Evolutionary conservation across 2,329 filamentous ascomycete genomes (phyloP), one percentile per base, ranked within the genome.

Genomic region (Calonectria hawksworthii): DNA sequence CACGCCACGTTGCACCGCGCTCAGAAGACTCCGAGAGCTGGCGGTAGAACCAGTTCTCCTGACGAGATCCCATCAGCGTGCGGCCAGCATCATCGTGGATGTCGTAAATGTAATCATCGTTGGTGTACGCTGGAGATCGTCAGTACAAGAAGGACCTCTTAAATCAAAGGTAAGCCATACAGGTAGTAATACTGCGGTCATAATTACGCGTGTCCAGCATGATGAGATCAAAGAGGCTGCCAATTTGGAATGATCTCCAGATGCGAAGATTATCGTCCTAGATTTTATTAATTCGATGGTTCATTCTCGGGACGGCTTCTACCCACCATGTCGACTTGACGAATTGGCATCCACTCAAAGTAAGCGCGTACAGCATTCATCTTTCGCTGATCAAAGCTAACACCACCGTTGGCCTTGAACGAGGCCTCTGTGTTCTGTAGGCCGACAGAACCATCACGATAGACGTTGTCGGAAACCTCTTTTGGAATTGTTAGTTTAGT

Each of bases 41-140:
- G 59, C 88, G 87, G 82, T 94, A 94, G 84, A 95, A 93, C 94
- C 94, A 96, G 78, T 91, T 90, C 83, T 96, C 94, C 82, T 96
- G 94, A 14, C 90, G 89, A 1, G 89, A 87, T 3, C 94, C 94
- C 93, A 96, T 95, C 77, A 96, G 85, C 0, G 90, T 90, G 5
- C 94, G 90, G 8, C 91, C 89, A 3, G 92, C 91, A 71, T 95
- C 93, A 77, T 95, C 90, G 23, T 91, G 80, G 73, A 95, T 93
- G 2, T 63, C 34, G 23, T 63, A 63, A 63, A 63, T 41, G 23
- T 28, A 41, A 10, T 63, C 56, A 28, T 63, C 56, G n/a, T 63
- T 63, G 14, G 9, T 23, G 16, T 63, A 63, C 2, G 23, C 56
- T 63, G 30, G 23, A 21, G 7, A 28, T 44, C 14, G 23, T 63